Percentiles rank a stretch among this genome's conserved stretches.
Conservation (phyloP, 805 yeast species). For the Henningerozyma blattae region DNA sequence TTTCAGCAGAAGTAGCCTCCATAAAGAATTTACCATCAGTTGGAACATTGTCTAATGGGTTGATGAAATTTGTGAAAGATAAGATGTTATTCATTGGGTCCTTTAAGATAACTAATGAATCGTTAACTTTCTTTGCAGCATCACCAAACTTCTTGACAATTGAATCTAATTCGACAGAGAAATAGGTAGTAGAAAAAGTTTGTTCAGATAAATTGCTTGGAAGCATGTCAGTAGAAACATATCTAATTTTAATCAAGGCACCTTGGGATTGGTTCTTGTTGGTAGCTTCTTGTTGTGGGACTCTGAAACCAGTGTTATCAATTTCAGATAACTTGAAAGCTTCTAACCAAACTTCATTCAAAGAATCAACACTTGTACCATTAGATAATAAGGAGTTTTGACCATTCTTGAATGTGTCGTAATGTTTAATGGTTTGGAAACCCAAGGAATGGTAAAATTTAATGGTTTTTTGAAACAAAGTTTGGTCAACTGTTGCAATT, state of each 20-base stretch:
- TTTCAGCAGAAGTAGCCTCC: slow-evolving; percentile 5
- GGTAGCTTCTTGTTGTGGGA: slow-evolving; percentile 34
- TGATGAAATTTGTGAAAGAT: slow-evolving; percentile 39
- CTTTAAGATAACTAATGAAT: slow-evolving; percentile 17
- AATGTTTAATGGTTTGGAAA: slow-evolving; percentile 47
- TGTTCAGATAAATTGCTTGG: slow-evolving; percentile 2
- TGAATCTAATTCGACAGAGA: slow-evolving; percentile 28
- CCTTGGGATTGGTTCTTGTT: slow-evolving; percentile 32
- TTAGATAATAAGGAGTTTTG: slow-evolving; percentile 23
- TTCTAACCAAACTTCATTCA: slow-evolving; percentile 64
- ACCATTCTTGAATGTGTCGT: slow-evolving; percentile 35
- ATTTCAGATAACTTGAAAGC: slow-evolving; percentile 49
- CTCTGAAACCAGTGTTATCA: slow-evolving; percentile 49
- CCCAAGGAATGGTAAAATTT: slow-evolving; percentile 53
- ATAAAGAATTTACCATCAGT: slow-evolving; percentile 15
- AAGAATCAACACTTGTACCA: slow-evolving; percentile 56
- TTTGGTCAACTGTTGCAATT: slow-evolving; percentile 41
- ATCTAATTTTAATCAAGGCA: slow-evolving; percentile 36
- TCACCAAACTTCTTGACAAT: slow-evolving; percentile 14
- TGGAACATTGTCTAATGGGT: slow-evolving; percentile 26
- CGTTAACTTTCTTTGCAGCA: slow-evolving; percentile 13
- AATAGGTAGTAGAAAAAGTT: slow-evolving; percentile 18
- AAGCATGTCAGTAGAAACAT: slow-evolving; percentile 27
- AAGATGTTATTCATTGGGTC: slow-evolving; percentile 60
- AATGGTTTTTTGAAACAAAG: slow-evolving; percentile 34